These are phyloP conservation scores for Pseudocercospora ulei DNA, from an alignment of 2,329 filamentous ascomycete genomes.

Conservation along the genomic window DNA sequence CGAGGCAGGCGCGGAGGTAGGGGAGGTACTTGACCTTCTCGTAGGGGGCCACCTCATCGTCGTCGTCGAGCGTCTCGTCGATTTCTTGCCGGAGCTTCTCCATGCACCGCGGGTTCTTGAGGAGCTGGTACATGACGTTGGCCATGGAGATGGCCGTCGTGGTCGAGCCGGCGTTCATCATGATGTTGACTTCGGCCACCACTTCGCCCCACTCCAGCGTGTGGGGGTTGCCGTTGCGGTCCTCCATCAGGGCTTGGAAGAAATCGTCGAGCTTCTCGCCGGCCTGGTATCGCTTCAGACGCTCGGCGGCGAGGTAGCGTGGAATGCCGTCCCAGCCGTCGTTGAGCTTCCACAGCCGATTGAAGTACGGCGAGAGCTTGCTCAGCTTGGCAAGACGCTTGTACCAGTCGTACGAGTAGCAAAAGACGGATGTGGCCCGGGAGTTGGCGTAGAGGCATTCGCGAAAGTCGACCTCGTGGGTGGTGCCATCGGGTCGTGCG, in stretches of 20 bases:
- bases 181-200: constrained; percentile 47
- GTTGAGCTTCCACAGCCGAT: constrained; percentile 36
- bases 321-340: constrained; percentile 43
- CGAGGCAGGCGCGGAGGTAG: constrained; percentile 22
- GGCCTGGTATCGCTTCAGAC: constrained; percentile 40
- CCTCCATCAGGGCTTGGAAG: constrained; percentile 49
- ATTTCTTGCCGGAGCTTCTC: constrained; percentile 27
- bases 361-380: constrained; percentile 40
- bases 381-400: constrained; percentile 41
- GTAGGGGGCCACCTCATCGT: constrained; percentile 39
- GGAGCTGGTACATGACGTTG: constrained; percentile 37
- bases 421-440: constrained; percentile 43
- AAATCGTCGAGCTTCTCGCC: constrained; percentile 53
- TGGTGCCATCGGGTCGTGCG: constrained; percentile 35
- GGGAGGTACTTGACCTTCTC: constrained; percentile 21
- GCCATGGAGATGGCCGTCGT: constrained; percentile 38
- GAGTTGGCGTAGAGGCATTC: constrained; percentile 46
- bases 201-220: constrained; percentile 51
- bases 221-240: constrained; percentile 40
- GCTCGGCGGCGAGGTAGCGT: constrained; percentile 39
- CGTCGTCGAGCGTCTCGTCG: constrained; percentile 35
- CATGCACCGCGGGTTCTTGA: constrained; percentile 30
- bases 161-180: constrained; percentile 43
- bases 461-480: constrained; percentile 43
- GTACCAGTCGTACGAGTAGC: constrained; percentile 48